A percentile compares a stretch with the other conserved stretches of the same genome.
Evolutionary conservation across 495 filamentous ascomycete species (phyloP).

Genomic region (Xylaria scruposa): DNA sequence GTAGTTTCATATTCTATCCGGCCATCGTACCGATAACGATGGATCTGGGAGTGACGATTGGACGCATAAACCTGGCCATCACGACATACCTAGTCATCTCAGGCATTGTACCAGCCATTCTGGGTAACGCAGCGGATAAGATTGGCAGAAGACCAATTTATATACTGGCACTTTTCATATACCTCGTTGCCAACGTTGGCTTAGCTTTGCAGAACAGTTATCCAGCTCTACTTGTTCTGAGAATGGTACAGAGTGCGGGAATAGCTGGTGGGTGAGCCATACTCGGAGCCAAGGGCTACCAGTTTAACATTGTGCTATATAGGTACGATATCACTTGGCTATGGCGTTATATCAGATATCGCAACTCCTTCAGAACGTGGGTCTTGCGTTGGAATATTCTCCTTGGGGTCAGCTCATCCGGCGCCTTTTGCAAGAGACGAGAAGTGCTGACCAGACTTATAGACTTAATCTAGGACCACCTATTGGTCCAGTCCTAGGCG

Average conservation of each 20-base stretch:
- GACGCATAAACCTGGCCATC: not conserved
- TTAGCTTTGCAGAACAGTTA: slow-evolving; percentile 1
- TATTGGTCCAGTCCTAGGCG: not conserved
- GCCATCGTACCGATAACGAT: slow-evolving; percentile 36
- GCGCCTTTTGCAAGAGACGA: not conserved
- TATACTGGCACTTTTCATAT: not conserved
- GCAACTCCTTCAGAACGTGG: slow-evolving; percentile 7
- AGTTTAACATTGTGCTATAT: not conserved
- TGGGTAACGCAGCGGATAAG: not conserved
- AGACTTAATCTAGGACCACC: slow-evolving; percentile 1
- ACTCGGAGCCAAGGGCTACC: too few species aligned
- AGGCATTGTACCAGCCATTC: not conserved
- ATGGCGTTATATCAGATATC: slow-evolving; percentile 7
- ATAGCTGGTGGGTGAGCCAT: not conserved
- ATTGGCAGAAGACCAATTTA: slow-evolving; percentile 1
- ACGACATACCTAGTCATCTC: not conserved
- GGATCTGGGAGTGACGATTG: not conserved
- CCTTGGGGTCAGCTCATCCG: not conserved
- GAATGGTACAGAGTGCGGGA: slow-evolving; percentile 4
- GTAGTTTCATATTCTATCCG: slow-evolving; percentile 48
- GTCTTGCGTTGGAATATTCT: slow-evolving; percentile 5
- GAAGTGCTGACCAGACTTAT: not conserved
- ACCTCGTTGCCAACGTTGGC: slow-evolving; percentile 1
- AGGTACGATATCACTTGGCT: slow-evolving; percentile 6
- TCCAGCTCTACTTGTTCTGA: slow-evolving; percentile 3